phyloP scores from a whole-genome alignment of 192 early-diverging fungal genomes.

The Coemansia sp. region DNA sequence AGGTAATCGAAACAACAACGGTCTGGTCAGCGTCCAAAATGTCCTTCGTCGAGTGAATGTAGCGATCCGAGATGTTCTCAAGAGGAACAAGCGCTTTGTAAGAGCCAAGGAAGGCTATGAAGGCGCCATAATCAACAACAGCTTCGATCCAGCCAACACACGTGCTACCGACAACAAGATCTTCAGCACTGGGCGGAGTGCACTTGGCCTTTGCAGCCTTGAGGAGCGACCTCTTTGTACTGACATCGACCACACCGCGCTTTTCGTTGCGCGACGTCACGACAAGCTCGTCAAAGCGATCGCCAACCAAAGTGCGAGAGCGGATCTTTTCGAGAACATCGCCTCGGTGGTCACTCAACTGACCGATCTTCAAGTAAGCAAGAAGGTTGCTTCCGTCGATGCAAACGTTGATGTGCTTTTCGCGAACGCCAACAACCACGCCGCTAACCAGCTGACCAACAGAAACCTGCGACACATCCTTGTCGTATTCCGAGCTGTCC shows the following conservation, averaged over 20 bases:
- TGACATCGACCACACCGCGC: constrained; percentile 55
- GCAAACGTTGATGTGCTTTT: constrained; percentile 55
- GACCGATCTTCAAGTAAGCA: constrained; percentile 57
- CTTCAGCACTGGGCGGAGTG: constrained; percentile 35
- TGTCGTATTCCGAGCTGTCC: constrained; percentile 15
- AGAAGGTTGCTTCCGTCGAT: constrained; percentile 60
- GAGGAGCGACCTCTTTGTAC: constrained; percentile 64
- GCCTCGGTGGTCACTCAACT: constrained; percentile 66
- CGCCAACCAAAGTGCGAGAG: constrained; percentile 22
- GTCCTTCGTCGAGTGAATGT: constrained; percentile 58
- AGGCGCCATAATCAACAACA: constrained; percentile 62
- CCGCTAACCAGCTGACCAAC: constrained; percentile 57
- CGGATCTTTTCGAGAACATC: constrained; percentile 26
- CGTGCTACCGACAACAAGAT: constrained; percentile 58
- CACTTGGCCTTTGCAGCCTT: constrained; percentile 57
- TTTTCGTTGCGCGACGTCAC: constrained; percentile 55
- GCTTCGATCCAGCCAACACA: constrained; percentile 66
- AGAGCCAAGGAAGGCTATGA: constrained; percentile 64
- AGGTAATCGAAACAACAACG: constrained; percentile 62
- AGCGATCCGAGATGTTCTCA: constrained; percentile 63
- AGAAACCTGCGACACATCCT: constrained; percentile 35
- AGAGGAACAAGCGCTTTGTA: constrained; percentile 59
- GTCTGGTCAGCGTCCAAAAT: constrained; percentile 65
- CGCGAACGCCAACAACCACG: constrained; percentile 56
- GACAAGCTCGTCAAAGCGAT: constrained; percentile 60